Evolutionary conservation across 345 rosid species (phyloP), one percentile per base, ranked within the genome.

Genomic region (Eucalyptus viminalis): DNA sequence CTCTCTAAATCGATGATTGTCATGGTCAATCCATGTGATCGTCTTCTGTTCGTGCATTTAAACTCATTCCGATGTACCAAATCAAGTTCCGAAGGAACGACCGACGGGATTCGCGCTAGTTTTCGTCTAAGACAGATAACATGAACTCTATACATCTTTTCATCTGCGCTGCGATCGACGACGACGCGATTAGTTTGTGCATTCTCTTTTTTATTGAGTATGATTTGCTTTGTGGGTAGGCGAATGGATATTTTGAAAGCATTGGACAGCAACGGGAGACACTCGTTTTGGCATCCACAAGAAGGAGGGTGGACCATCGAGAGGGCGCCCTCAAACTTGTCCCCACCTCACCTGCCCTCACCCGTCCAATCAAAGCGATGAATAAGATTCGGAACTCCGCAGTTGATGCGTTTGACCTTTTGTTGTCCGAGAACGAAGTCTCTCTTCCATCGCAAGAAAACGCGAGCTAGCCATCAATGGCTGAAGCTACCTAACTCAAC

Each of bases 111-210:
- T 72, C 14, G 0, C 81, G 4, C 80, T 16, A 5, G 4, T 11
- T 67, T 8, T 15, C 22, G 2, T 69, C 37, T 34, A 3, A 7
- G 0, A 2, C 3, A 16, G 3, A 9, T 9, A 3, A 69, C 2
- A 69, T 9, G 10, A 69, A 19, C 22, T 14, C 3, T 1, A 2
- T 34, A 34, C 4, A 21, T 72, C 47, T 40, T 76, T 76, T 40
- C 14, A 9, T 37, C 9, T 9, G 2, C 14, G 11, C 7, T 14
- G 4, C 5, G 8, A 34, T 37, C 13, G 1, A 21, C 15, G 6
- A 21, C 2, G 27, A 76, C 12, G 8, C 5, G 47, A 40, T 21
- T 40, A 6, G 4, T 22, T 11, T 76, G 85, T 11, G 85, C 85
- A 40, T 40, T 21, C 62, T 24, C 29, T 25, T 56, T 56, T 56